These are phyloP conservation scores for Botrytis deweyae DNA, from an alignment of 2,329 filamentous ascomycete species.

Conservation along the genomic window DNA sequence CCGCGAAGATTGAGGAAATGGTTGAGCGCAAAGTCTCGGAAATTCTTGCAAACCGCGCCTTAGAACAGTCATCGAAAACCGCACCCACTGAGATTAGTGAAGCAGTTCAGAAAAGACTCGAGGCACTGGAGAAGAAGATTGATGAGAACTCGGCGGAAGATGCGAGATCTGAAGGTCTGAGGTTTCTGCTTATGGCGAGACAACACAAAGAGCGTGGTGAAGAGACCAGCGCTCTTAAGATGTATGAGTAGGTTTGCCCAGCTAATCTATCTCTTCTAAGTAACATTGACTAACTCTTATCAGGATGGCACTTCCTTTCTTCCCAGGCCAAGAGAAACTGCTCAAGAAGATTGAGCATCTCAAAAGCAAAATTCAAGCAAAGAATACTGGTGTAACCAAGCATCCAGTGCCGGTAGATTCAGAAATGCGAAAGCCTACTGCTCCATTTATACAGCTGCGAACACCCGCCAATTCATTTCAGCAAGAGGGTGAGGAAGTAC, in stretches of 20 bases:
- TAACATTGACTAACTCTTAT: neutral
- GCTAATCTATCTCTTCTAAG: neutral
- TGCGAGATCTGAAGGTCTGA: slow-evolving; percentile 74
- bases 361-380: slow-evolving; percentile 50
- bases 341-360: slow-evolving; percentile 67
- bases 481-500: slow-evolving; percentile 30
- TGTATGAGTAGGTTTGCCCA: slow-evolving; percentile 54
- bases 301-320: slow-evolving; percentile 77
- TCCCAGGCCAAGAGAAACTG: slow-evolving; percentile 80
- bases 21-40: slow-evolving; percentile 91
- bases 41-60: slow-evolving; percentile 74
- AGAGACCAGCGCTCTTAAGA: slow-evolving; percentile 72
- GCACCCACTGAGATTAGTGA: slow-evolving; percentile 60
- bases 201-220: slow-evolving; percentile 86
- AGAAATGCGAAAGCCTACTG: slow-evolving; percentile 28
- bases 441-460: slow-evolving; percentile 32
- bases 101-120: slow-evolving; percentile 75
- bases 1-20: slow-evolving; percentile 81
- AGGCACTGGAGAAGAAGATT: slow-evolving; percentile 83
- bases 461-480: slow-evolving; percentile 32
- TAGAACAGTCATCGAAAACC: slow-evolving; percentile 53
- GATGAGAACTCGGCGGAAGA: slow-evolving; percentile 67
- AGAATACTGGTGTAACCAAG: slow-evolving; percentile 35
- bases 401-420: slow-evolving; percentile 14
- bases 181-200: slow-evolving; percentile 84